Conservation (phyloP, 371 early-diverging fungal species). For the Mucor indicus region DNA sequence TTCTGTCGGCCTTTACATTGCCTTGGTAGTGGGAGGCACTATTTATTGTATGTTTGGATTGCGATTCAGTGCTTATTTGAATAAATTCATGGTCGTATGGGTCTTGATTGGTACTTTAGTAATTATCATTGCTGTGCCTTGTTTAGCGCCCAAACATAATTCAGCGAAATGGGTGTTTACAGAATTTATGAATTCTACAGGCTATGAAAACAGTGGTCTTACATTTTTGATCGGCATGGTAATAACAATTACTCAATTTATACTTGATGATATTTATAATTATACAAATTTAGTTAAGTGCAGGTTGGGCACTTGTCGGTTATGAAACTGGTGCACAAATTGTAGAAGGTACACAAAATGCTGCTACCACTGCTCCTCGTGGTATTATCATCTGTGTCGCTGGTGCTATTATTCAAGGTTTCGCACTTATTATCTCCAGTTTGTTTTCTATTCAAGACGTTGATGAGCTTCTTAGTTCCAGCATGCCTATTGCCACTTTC, state of each 20-base stretch:
- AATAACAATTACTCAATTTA: too few species aligned
- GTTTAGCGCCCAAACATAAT: conserved; percentile 32
- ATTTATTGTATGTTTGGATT: conserved; percentile 27
- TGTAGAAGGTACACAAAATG: conserved; percentile 41
- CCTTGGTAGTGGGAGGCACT: conserved; percentile 16
- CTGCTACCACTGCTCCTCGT: conserved; percentile 39
- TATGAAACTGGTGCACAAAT: conserved; percentile 45
- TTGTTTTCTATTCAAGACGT: conserved; percentile 44
- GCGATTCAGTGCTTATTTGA: conserved; percentile 24
- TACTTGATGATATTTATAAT: too few species aligned
- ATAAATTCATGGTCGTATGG: conserved; percentile 33
- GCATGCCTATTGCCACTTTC: conserved; percentile 19
- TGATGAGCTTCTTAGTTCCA: conserved; percentile 15
- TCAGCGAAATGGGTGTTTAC: conserved; percentile 39
- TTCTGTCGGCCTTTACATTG: conserved; percentile 32
- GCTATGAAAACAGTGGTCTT: conserved; percentile 26
- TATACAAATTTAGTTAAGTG: too few species aligned
- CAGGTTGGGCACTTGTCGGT: conserved; percentile 39
- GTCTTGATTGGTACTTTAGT: conserved; percentile 30
- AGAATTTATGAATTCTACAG: conserved; percentile 36
- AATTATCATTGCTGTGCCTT: conserved; percentile 30
- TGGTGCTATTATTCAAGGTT: conserved; percentile 34
- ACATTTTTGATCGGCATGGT: conserved; percentile 41
- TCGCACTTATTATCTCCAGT: conserved; percentile 28
- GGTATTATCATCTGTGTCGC: conserved; percentile 39